Percentiles rank a stretch among this genome's conserved stretches.
Evolutionary conservation across 177 flowering plant species (phyloP).

Genomic region (Telopea speciosissima): DNA sequence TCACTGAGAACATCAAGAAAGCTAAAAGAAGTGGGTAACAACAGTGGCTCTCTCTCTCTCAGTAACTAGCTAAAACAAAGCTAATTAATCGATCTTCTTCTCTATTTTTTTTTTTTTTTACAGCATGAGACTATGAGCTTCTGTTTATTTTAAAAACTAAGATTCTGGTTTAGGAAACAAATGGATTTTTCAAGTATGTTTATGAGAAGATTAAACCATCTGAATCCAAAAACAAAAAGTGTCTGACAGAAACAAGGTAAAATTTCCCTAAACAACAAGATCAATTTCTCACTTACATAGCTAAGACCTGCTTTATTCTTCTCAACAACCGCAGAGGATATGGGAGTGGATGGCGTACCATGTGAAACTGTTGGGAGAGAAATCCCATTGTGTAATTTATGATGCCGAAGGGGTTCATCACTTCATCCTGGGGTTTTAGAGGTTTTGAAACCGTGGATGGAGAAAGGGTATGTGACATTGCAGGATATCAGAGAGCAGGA

Average conservation of each 20-base stretch:
- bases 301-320: not conserved
- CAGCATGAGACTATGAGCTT: no score
- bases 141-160: no score
- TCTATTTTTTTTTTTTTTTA: no score
- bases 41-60: no score
- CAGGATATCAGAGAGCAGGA: slow-evolving; percentile 81
- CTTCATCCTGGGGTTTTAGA: slow-evolving; percentile 60
- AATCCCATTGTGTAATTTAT: slow-evolving; percentile 76
- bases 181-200: no score
- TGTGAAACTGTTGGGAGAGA: slow-evolving; percentile 59
- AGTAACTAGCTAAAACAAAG: no score
- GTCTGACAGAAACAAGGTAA: not conserved
- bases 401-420: slow-evolving; percentile 95
- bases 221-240: not conserved
- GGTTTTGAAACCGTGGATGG: slow-evolving; percentile 89
- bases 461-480: slow-evolving; percentile 70
- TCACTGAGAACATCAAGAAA: no score
- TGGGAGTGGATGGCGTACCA: slow-evolving; percentile 95
- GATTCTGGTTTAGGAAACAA: no score
- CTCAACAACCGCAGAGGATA: slow-evolving; percentile 30
- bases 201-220: not conserved
- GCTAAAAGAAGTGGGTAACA: no score
- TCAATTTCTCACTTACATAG: not conserved
- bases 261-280: not conserved
- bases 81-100: no score